phyloP scores from a whole-genome alignment of 2,329 filamentous ascomycete genomes.

The Rugonectria rugulosa region DNA sequence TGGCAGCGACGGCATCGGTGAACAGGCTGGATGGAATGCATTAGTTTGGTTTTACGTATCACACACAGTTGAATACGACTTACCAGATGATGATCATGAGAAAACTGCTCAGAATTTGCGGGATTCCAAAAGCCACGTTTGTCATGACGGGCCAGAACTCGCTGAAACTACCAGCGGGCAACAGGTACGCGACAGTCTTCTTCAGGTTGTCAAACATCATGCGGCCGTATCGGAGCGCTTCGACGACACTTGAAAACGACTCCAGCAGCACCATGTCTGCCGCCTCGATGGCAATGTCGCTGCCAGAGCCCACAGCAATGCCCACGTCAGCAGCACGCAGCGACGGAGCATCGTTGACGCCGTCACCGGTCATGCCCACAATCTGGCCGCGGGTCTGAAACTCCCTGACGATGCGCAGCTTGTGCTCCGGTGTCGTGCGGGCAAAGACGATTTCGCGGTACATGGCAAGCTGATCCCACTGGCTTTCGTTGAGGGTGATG shows the following conservation, averaged over 20 bases:
- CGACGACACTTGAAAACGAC: conserved; percentile 74
- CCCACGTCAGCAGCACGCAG: conserved; percentile 82
- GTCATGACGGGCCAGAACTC: conserved; percentile 81
- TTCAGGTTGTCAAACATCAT: conserved; percentile 83
- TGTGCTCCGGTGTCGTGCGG: conserved; percentile 79
- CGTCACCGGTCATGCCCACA: conserved; percentile 86
- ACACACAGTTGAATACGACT: not conserved
- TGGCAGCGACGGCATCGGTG: conserved; percentile 78
- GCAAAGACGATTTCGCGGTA: conserved; percentile 80
- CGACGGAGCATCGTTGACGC: conserved; percentile 86
- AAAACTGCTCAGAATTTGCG: conserved; percentile 76
- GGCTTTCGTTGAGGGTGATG: conserved; percentile 67
- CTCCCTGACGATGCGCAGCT: conserved; percentile 79
- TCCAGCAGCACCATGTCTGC: conserved; percentile 85
- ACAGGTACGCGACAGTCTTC: conserved; percentile 74
- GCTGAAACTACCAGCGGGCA: conserved; percentile 76
- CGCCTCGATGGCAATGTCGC: conserved; percentile 82
- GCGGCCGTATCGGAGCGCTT: conserved; percentile 75
- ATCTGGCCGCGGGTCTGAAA: conserved; percentile 71
- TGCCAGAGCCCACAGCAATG: conserved; percentile 82
- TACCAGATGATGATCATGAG: conserved; percentile 74
- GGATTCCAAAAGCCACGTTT: conserved; percentile 75
- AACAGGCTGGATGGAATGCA: conserved; percentile 62
- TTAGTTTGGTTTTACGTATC: conserved; percentile 7
- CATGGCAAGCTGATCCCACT: conserved; percentile 71